Conservation (phyloP, 495 filamentous ascomycete species). For the Tuber umbilicatum region DNA sequence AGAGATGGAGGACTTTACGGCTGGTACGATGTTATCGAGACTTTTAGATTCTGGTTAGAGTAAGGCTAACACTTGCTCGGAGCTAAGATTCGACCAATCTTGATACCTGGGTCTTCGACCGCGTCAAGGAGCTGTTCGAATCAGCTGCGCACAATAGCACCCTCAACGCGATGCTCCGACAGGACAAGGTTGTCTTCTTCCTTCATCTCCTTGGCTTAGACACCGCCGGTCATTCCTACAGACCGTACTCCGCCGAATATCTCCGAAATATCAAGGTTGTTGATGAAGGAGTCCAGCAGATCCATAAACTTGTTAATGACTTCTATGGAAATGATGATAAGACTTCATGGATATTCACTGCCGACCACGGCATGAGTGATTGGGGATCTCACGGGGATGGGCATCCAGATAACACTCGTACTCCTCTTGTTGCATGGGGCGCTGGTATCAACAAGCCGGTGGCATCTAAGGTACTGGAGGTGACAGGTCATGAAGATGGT, state of each 20-base stretch:
- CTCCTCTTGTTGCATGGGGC: conserved; percentile 89
- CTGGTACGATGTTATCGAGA: conserved; percentile 32
- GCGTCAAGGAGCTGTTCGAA: conserved; percentile 76
- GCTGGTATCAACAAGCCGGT: conserved; percentile 76
- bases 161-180: conserved; percentile 62
- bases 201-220: conserved; percentile 94
- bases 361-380: conserved; percentile 98
- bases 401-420: conserved; percentile 94
- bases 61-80: conserved; percentile 10
- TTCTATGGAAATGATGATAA: conserved; percentile 81
- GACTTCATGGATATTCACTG: conserved; percentile 94
- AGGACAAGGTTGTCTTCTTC: conserved; percentile 93
- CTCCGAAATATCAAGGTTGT: conserved; percentile 91
- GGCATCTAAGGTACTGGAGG: neutral
- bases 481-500: conserved; percentile 76
- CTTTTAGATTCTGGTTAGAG: neutral
- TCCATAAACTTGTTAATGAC: conserved; percentile 70
- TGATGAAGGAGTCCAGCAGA: conserved; percentile 76
- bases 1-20: conserved; percentile 83
- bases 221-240: conserved; percentile 78
- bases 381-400: conserved; percentile 97
- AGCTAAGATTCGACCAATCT: conserved; percentile 62
- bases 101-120: conserved; percentile 94
- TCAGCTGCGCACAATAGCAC: conserved; percentile 69
- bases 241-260: conserved; percentile 95